Conservation (phyloP, 257 asterid species). For the Solanum appendiculatum region DNA sequence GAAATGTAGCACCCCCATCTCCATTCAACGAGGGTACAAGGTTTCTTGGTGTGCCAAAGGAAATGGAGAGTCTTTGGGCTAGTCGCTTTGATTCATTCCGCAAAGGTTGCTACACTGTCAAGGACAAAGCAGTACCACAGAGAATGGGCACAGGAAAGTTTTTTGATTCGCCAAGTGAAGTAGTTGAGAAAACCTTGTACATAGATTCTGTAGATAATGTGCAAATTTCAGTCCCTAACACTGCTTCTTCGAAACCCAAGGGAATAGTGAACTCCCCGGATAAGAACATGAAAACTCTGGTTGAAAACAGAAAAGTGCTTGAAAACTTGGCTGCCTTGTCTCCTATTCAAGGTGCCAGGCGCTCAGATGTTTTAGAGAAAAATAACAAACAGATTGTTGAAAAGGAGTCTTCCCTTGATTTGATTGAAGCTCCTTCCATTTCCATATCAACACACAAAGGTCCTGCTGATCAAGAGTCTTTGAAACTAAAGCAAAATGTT, state of each 20-base stretch:
- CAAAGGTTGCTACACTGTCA: slow-evolving; percentile 40
- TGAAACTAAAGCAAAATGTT: slow-evolving; percentile 2
- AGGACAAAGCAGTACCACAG: slow-evolving; percentile 37
- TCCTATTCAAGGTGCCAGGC: not conserved
- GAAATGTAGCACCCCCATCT: slow-evolving; percentile 69
- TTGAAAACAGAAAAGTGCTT: slow-evolving; percentile 6
- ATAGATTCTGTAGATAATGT: slow-evolving; percentile 33
- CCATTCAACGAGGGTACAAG: slow-evolving; percentile 67
- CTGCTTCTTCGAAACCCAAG: slow-evolving; percentile 10
- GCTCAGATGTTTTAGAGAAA: slow-evolving; percentile 1
- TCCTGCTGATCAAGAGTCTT: slow-evolving; percentile 4
- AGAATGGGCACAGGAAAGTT: slow-evolving; percentile 23
- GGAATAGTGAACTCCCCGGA: slow-evolving; percentile 4
- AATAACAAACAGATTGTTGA: slow-evolving; percentile 13
- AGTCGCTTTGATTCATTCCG: slow-evolving; percentile 43
- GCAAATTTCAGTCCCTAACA: not conserved
- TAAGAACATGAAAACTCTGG: slow-evolving; percentile 6
- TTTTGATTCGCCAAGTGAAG: slow-evolving; percentile 11
- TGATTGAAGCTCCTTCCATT: slow-evolving; percentile 3
- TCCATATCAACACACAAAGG: not conserved
- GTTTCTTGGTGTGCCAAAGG: slow-evolving; percentile 71
- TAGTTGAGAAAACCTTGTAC: slow-evolving; percentile 27
- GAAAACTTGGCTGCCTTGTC: not conserved
- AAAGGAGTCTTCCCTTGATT: slow-evolving; percentile 2
- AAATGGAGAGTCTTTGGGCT: slow-evolving; percentile 31